Conservation (phyloP, 2,329 filamentous ascomycete species). For the Cladophialophora chaetospira region DNA sequence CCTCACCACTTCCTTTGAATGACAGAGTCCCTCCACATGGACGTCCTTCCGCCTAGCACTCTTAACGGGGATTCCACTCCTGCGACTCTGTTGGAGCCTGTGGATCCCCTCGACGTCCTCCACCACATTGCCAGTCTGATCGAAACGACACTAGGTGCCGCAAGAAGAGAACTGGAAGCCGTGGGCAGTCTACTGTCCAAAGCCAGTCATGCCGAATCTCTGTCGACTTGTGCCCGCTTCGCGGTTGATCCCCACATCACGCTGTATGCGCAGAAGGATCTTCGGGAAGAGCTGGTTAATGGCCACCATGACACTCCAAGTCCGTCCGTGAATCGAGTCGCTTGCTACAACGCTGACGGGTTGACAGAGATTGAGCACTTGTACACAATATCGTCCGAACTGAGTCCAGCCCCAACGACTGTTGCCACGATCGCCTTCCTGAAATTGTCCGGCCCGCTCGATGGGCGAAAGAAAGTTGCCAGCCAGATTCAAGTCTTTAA, state of each 20-base stretch:
- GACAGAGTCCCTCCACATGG: constrained; percentile 24
- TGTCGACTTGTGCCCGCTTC: constrained; percentile 85
- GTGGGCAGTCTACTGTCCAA: constrained; percentile 80
- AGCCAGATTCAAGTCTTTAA: constrained; percentile 93
- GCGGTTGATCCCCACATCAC: constrained; percentile 80
- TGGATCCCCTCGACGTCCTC: constrained; percentile 70
- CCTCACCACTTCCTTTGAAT: constrained; percentile 1
- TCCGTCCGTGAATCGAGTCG: constrained; percentile 16
- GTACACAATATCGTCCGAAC: constrained; percentile 80
- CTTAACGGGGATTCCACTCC: constrained; percentile 28
- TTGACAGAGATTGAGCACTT: constrained; percentile 54
- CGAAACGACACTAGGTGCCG: constrained; percentile 72
- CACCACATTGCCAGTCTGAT: constrained; percentile 72
- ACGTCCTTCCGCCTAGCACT: constrained; percentile 29
- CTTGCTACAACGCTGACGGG: constrained; percentile 34
- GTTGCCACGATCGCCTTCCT: constrained; percentile 83
- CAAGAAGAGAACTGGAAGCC: constrained; percentile 74
- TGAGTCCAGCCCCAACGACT: constrained; percentile 77
- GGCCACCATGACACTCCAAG: constrained; percentile 37
- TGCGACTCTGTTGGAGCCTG: constrained; percentile 31
- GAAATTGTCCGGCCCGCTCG: constrained; percentile 86
- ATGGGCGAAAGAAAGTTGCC: constrained; percentile 76
- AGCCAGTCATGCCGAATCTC: constrained; percentile 71
- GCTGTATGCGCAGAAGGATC: constrained; percentile 88
- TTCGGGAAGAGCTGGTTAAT: constrained; percentile 30